Evolutionary conservation across 2,329 filamentous ascomycete species (phyloP).

Genomic region (Arthroderma sp.): DNA sequence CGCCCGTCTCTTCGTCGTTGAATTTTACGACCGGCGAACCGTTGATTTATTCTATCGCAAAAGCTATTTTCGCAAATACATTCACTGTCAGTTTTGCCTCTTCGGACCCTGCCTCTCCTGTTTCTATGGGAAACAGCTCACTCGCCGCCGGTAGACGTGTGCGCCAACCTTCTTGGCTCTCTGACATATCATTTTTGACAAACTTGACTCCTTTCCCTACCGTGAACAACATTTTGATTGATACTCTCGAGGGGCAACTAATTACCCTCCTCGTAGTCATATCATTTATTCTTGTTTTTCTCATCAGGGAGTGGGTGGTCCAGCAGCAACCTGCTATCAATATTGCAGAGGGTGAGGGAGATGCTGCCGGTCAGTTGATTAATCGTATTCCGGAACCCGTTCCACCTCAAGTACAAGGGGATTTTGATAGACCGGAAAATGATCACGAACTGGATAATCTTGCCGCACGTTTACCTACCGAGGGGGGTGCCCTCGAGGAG

Average conservation of each 20-base stretch:
- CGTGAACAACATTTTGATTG: conserved; percentile 66
- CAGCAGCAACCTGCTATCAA: conserved; percentile 93
- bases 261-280: conserved; percentile 86
- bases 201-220: conserved; percentile 51
- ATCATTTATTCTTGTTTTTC: conserved; percentile 89
- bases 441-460: no score
- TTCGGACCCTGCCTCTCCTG: conserved; percentile 16
- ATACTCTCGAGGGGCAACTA: conserved; percentile 79
- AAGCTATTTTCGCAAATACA: conserved; percentile 27
- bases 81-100: conserved; percentile 17
- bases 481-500: no score
- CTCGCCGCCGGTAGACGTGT: conserved; percentile 15
- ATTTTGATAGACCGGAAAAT: no score
- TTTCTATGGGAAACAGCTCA: conserved; percentile 16
- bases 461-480: no score
- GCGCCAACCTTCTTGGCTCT: conserved; percentile 40
- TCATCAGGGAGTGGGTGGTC: conserved; percentile 95
- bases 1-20: conserved; percentile 27
- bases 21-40: conserved; percentile 32
- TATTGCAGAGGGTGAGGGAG: conserved; percentile 46
- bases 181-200: conserved; percentile 43
- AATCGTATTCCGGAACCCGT: conserved; percentile 4
- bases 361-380: conserved; percentile 37
- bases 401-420: no score
- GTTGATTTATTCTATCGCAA: conserved; percentile 33